Conservation (phyloP, 331 rosid species). For the Telfairia occidentalis region DNA sequence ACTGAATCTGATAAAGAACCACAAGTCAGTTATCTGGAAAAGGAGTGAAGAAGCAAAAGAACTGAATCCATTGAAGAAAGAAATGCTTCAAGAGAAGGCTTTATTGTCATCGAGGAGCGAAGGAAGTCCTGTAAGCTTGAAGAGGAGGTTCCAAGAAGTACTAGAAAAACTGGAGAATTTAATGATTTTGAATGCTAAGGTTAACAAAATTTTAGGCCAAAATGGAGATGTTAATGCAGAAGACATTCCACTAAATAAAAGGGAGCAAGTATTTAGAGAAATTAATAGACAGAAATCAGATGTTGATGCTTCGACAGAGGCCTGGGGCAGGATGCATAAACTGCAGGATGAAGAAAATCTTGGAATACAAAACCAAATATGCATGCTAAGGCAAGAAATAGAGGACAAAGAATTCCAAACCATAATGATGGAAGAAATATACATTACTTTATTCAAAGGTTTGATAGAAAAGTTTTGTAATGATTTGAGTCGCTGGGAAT, state of each 20-base stretch:
- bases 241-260: conserved; percentile 11
- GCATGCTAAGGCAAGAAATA: conserved; percentile 20
- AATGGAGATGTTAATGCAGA: not conserved
- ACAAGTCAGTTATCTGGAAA: conserved; percentile 44
- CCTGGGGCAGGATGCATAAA: conserved; percentile 28
- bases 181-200: conserved; percentile 25
- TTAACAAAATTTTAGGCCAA: not conserved
- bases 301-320: conserved; percentile 19
- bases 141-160: conserved; percentile 30
- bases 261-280: conserved; percentile 8
- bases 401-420: conserved; percentile 18
- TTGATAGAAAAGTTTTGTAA: conserved; percentile 14
- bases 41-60: conserved; percentile 46
- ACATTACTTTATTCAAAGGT: conserved; percentile 20
- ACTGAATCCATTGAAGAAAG: conserved; percentile 27
- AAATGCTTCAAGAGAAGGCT: conserved; percentile 26
- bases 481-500: conserved; percentile 14
- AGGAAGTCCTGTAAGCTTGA: conserved; percentile 20
- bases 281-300: conserved; percentile 7
- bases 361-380: conserved; percentile 13
- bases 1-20: conserved; percentile 55
- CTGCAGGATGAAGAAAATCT: conserved; percentile 15
- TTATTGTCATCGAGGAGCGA: conserved; percentile 23
- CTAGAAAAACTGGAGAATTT: conserved; percentile 31
- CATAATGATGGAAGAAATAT: conserved; percentile 18